Conservation (phyloP, 345 rosid genomes). For the Eucalyptus polybractea region DNA sequence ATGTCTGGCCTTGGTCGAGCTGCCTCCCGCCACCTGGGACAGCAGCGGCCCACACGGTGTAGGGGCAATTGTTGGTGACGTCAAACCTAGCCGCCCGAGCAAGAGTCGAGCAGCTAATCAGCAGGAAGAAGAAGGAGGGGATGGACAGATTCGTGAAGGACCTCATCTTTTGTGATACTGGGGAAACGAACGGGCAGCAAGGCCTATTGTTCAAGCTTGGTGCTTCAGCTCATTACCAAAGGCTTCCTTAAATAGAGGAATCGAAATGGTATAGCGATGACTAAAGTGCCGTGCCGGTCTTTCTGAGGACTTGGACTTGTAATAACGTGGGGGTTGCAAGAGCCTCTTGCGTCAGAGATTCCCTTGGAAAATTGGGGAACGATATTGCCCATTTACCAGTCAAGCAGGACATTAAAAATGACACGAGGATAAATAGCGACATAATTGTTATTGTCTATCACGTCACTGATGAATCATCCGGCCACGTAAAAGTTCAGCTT, state of each 20-base stretch:
- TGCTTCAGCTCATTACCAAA: background rate
- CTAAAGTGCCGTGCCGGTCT: background rate
- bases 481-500: background rate
- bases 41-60: conserved; percentile 16
- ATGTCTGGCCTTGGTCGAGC: conserved; percentile 4
- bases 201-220: background rate
- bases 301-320: background rate
- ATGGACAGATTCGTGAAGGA: background rate
- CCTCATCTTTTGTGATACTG: background rate
- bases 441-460: too few species aligned
- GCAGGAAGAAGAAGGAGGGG: background rate
- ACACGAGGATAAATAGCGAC: background rate
- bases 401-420: background rate
- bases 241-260: background rate
- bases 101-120: background rate
- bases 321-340: background rate
- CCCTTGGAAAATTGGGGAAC: background rate
- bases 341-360: background rate
- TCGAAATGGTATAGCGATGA: background rate
- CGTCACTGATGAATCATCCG: background rate
- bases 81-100: background rate
- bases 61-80: conserved; percentile 5
- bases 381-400: background rate
- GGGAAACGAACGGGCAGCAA: background rate
- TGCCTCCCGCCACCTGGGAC: conserved; percentile 11